phyloP scores from a whole-genome alignment of 768 basidiomycete species.

The Rubroboletus satanas region DNA sequence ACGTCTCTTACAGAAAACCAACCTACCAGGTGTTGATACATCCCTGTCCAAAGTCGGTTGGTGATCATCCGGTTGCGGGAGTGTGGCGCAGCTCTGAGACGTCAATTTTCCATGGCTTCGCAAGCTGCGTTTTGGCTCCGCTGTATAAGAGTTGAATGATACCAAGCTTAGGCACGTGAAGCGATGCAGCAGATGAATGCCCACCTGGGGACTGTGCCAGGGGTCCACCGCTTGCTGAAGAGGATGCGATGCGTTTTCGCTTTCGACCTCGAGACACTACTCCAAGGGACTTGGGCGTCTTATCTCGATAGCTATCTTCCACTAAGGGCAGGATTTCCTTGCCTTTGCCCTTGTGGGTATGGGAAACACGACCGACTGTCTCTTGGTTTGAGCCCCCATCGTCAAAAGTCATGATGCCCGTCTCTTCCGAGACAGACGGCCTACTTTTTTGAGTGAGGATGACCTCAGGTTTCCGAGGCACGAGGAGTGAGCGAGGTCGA shows the following conservation, averaged over 20 bases:
- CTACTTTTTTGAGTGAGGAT: conserved; percentile 6
- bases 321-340: conserved; percentile 8
- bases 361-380: background rate
- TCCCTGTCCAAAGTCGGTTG: background rate
- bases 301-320: conserved; percentile 4
- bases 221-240: conserved; percentile 6
- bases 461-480: conserved; percentile 11
- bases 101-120: conserved; percentile 5
- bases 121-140: conserved; percentile 1
- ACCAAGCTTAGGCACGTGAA: conserved; percentile 5
- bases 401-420: background rate
- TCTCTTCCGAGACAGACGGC: background rate
- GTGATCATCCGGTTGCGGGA: conserved; percentile 2
- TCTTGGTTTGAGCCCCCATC: conserved; percentile 1
- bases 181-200: conserved; percentile 11
- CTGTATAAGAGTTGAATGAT: conserved; percentile 5
- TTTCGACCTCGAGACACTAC: conserved; percentile 12
- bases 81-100: conserved; percentile 2
- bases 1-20: background rate
- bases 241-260: conserved; percentile 25
- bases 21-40: conserved; percentile 13
- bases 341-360: conserved; percentile 14
- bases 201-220: conserved; percentile 18
- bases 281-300: conserved; percentile 13
- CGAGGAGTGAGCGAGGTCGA: conserved; percentile 2